These are phyloP conservation scores for Acmispon strigosus DNA, from an alignment of 306 rosid species.

Conservation along the genomic window DNA sequence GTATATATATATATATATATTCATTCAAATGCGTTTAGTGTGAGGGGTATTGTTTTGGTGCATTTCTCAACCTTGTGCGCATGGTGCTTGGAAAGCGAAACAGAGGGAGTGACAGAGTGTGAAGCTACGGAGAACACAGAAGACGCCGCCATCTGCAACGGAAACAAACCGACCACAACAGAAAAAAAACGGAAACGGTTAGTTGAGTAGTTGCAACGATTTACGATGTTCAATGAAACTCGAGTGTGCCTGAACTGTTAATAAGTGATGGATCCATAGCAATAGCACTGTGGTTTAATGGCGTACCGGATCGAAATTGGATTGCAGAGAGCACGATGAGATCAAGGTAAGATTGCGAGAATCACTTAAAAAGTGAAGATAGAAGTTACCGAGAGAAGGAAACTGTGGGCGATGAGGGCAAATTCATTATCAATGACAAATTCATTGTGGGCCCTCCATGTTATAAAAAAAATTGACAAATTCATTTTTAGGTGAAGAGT, in stretches of 20 bases:
- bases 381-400: not conserved
- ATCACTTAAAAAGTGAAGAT: not conserved
- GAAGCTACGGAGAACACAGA: slow-evolving; percentile 51
- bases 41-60: not conserved
- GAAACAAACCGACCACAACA: not conserved
- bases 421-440: not conserved
- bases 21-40: not conserved
- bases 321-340: not conserved
- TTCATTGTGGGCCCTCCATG: not conserved
- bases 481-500: too few relatives aligned
- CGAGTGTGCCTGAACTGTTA: too few relatives aligned
- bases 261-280: too few relatives aligned
- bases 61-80: slow-evolving; percentile 40
- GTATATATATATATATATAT: too few relatives aligned
- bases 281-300: not conserved
- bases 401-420: not conserved
- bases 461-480: too few relatives aligned
- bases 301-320: not conserved
- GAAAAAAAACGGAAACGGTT: not conserved
- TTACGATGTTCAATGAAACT: not conserved
- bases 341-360: not conserved
- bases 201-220: not conserved
- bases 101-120: slow-evolving; percentile 25
- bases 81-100: slow-evolving; percentile 37
- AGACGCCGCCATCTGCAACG: slow-evolving; percentile 42